A percentile compares a stretch with the other conserved stretches of the same genome.
Evolutionary conservation across 1,139 yeast genomes (phyloP).

Genomic region (Hemisphaericaspora lyxosophila): DNA sequence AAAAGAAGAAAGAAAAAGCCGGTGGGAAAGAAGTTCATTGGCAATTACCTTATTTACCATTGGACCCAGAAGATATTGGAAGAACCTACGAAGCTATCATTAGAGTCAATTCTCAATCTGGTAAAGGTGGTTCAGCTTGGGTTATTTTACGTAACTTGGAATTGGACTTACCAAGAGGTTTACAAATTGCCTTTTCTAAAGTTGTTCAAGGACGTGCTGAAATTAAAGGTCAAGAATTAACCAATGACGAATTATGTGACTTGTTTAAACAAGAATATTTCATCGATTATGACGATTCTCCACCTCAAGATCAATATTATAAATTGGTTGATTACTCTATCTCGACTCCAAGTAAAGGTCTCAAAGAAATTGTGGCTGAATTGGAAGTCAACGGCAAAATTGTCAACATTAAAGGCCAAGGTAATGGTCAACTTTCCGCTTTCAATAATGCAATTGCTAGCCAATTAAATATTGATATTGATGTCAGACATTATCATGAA

Average conservation of each 20-base stretch:
- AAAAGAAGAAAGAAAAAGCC: constrained; percentile 27
- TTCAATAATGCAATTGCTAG: constrained; percentile 73
- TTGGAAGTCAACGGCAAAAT: constrained; percentile 48
- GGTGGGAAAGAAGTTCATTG: constrained; percentile 28
- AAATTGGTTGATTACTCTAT: constrained; percentile 54
- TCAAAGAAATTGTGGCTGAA: constrained; percentile 36
- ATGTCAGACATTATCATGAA: constrained; percentile 84
- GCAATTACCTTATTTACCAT: constrained; percentile 50
- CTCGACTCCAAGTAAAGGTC: constrained; percentile 32
- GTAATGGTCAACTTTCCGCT: constrained; percentile 96
- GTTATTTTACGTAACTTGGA: constrained; percentile 47
- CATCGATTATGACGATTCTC: constrained; percentile 49
- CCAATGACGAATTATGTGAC: constrained; percentile 40
- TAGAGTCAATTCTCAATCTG: constrained; percentile 51
- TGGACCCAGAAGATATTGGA: constrained; percentile 51
- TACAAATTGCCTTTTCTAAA: constrained; percentile 43
- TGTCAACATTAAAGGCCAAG: constrained; percentile 61
- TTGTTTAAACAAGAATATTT: constrained; percentile 47
- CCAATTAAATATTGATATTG: constrained; percentile 56
- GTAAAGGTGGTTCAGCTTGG: constrained; percentile 55
- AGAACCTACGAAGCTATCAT: constrained; percentile 52
- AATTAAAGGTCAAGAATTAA: constrained; percentile 44
- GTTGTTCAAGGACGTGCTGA: constrained; percentile 45
- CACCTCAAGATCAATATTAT: constrained; percentile 27
- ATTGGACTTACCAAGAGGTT: constrained; percentile 47